Conservation (phyloP, 2,329 filamentous ascomycete genomes). For the Phoma sp. region DNA sequence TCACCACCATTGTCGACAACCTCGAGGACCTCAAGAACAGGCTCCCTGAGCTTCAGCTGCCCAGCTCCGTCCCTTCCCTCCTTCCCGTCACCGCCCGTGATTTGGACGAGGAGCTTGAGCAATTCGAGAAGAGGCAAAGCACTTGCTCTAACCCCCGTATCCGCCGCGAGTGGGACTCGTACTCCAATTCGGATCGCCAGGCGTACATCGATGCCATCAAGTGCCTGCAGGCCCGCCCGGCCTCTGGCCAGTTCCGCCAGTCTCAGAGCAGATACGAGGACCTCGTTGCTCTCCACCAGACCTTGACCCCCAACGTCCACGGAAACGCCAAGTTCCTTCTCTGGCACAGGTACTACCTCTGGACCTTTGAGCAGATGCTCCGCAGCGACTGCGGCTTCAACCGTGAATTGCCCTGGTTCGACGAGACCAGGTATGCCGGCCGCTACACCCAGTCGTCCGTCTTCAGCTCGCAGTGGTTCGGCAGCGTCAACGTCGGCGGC, state of each 20-base stretch:
- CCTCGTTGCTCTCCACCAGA: constrained; percentile 44
- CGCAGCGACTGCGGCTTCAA: constrained; percentile 52
- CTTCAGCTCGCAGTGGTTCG: constrained; percentile 40
- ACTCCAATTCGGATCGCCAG: constrained; percentile 30
- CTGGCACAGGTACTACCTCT: constrained; percentile 54
- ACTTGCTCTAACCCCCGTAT: constrained; percentile 37
- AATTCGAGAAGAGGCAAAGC: constrained; percentile 23
- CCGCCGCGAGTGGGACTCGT: constrained; percentile 43
- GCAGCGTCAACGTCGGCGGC: constrained; percentile 31
- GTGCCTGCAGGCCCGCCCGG: constrained; percentile 33
- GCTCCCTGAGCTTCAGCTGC: constrained; percentile 15
- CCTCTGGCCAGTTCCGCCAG: constrained; percentile 34
- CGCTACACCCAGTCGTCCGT: constrained; percentile 37
- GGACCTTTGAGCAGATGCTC: constrained; percentile 52
- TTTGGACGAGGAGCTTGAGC: constrained; percentile 14
- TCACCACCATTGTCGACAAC: constrained; percentile 25
- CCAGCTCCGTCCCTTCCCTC: not conserved
- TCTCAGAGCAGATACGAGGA: constrained; percentile 44
- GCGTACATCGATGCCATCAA: constrained; percentile 38
- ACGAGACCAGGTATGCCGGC: constrained; percentile 44
- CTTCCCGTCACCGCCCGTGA: constrained; percentile 10
- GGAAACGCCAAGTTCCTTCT: constrained; percentile 48
- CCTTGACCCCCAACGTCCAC: constrained; percentile 42
- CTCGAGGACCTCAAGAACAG: constrained; percentile 16
- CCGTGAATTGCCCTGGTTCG: constrained; percentile 48